These are phyloP conservation scores for Aureobasidium melanogenum DNA, from an alignment of 2,329 filamentous ascomycete genomes.

Conservation along the genomic window DNA sequence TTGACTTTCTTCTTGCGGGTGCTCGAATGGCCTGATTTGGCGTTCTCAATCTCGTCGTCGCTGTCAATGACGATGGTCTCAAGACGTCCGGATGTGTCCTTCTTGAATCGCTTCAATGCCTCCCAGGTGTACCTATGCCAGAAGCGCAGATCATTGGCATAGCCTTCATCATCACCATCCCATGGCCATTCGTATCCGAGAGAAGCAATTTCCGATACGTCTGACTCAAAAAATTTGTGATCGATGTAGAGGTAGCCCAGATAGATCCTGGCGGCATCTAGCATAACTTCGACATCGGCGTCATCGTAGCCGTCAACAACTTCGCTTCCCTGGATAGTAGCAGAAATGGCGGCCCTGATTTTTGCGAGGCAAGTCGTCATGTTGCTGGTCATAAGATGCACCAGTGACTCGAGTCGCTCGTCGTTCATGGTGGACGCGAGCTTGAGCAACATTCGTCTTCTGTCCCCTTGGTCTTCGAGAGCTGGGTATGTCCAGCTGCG, in stretches of 20 bases:
- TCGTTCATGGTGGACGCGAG: not conserved
- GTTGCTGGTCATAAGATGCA: constrained; percentile 33
- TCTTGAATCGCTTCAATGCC: constrained; percentile 11
- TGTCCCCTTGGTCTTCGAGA: constrained; percentile 31
- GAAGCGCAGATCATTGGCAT: not conserved
- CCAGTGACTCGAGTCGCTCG: not conserved
- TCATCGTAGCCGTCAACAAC: not conserved
- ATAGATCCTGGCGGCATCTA: not conserved
- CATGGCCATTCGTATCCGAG: not conserved
- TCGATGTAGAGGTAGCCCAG: not conserved
- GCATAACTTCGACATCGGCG: not conserved
- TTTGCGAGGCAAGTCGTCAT: constrained; percentile 28
- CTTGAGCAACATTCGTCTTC: constrained; percentile 19
- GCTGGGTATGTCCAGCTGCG: constrained; percentile 26
- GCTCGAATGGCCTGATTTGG: constrained; percentile 14
- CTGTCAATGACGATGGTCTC: constrained; percentile 5
- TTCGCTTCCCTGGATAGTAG: not conserved
- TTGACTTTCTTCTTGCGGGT: constrained; percentile 13
- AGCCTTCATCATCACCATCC: not conserved
- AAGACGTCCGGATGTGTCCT: not conserved
- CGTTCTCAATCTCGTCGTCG: constrained; percentile 15
- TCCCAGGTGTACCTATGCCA: not conserved
- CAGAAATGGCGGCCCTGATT: not conserved
- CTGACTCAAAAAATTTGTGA: not conserved
- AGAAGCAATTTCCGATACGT: not conserved